Evolutionary conservation across 176 grass and related monocot species (phyloP).

Genomic region (Carex scoparia): DNA sequence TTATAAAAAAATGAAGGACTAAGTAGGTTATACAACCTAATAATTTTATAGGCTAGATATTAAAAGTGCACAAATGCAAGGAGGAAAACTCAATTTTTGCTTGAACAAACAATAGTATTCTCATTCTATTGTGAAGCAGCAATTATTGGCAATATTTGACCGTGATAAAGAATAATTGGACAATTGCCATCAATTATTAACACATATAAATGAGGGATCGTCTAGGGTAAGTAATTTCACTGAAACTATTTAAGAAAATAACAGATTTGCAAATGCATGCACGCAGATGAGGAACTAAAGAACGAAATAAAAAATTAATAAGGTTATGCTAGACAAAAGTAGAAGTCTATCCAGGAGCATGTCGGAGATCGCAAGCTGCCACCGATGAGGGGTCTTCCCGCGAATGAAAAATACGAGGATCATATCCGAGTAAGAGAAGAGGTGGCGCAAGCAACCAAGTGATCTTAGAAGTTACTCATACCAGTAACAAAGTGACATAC

Average conservation of each 20-base stretch:
- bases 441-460: neutral
- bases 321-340: neutral
- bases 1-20: no score
- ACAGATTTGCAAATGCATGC: neutral
- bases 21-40: neutral
- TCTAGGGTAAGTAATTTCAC: neutral
- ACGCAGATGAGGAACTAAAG: neutral
- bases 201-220: neutral
- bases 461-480: neutral
- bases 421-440: neutral
- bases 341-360: neutral
- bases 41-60: neutral
- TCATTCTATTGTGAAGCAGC: neutral
- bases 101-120: slow-evolving; percentile 1
- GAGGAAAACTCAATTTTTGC: neutral
- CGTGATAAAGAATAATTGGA: neutral
- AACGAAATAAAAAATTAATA: neutral
- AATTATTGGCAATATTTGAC: neutral
- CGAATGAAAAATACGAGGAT: neutral
- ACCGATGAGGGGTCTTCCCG: neutral
- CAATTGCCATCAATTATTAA: neutral
- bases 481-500: neutral
- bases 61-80: neutral
- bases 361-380: neutral
- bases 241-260: neutral